Evolutionary conservation across 306 rosid species (phyloP).

Genomic region (Carpinus fangiana): DNA sequence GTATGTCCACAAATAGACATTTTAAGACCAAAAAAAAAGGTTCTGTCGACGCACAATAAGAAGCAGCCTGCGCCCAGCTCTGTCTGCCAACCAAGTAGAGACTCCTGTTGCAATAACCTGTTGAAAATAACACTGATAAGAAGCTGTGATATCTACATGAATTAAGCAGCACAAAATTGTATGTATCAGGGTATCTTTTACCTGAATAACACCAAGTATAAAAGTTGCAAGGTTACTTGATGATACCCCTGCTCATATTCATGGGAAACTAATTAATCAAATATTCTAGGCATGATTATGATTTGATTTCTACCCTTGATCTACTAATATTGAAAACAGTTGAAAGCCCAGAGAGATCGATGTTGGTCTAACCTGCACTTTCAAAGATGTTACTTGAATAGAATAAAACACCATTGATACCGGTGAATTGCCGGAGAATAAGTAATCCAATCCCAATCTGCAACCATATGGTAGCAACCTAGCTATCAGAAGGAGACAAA

Average conservation of each 20-base stretch:
- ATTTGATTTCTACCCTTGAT: constrained; percentile 18
- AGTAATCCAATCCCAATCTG: constrained; percentile 83
- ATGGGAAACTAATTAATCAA: constrained; percentile 10
- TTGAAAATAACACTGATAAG: constrained; percentile 13
- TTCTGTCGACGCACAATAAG: constrained; percentile 51
- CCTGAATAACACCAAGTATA: constrained; percentile 81
- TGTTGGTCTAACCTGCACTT: constrained; percentile 59
- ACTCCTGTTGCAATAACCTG: constrained; percentile 73
- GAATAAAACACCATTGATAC: constrained; percentile 80
- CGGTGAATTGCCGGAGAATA: constrained; percentile 74
- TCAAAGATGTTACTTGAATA: constrained; percentile 80
- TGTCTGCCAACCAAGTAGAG: constrained; percentile 79
- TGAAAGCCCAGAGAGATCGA: constrained; percentile 8
- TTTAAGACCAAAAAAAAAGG: not conserved
- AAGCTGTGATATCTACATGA: not conserved
- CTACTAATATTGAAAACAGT: constrained; percentile 2
- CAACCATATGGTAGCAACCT: constrained; percentile 19
- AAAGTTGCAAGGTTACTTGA: constrained; percentile 63
- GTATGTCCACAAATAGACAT: not conserved
- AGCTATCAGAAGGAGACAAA: constrained; percentile 18
- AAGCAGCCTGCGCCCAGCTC: constrained; percentile 75
- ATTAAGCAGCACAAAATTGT: not conserved
- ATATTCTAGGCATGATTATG: constrained; percentile 8
- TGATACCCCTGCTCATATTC: constrained; percentile 53
- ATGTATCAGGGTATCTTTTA: constrained; percentile 24